Percentiles rank a stretch among this genome's conserved stretches.
Evolutionary conservation across 257 asterid genomes (phyloP).

Genomic region (Solanum tacnaense): DNA sequence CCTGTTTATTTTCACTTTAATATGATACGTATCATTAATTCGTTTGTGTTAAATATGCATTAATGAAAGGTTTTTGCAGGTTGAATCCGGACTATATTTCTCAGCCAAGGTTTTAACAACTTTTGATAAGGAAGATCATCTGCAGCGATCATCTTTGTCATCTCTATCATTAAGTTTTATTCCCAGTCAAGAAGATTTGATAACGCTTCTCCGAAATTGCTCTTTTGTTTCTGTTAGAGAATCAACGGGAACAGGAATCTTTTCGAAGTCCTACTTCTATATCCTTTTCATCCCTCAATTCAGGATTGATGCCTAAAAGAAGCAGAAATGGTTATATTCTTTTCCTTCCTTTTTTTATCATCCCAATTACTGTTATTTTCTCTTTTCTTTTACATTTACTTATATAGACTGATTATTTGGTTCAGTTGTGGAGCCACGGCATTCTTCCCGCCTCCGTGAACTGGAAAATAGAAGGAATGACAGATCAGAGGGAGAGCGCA

Average conservation of each 20-base stretch:
- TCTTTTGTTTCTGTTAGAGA: background rate
- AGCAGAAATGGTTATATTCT: background rate
- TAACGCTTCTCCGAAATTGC: background rate
- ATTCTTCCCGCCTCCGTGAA: background rate
- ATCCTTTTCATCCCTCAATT: background rate
- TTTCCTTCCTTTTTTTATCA: background rate
- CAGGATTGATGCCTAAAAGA: background rate
- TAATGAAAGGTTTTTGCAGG: background rate
- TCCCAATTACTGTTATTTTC: background rate
- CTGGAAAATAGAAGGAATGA: background rate
- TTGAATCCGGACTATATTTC: background rate
- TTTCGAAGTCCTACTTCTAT: background rate
- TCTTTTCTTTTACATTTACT: background rate
- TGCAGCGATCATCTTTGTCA: background rate
- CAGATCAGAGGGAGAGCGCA: background rate
- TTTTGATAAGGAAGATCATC: background rate
- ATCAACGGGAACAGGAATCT: background rate
- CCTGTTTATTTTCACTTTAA: background rate
- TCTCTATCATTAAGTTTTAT: background rate
- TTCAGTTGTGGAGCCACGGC: conserved; percentile 9
- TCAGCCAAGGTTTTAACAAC: background rate
- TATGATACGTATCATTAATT: background rate
- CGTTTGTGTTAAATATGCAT: background rate
- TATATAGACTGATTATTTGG: background rate
- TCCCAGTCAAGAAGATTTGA: background rate